Conservation (phyloP, 495 filamentous ascomycete genomes). For the Daldinia caldariorum region DNA sequence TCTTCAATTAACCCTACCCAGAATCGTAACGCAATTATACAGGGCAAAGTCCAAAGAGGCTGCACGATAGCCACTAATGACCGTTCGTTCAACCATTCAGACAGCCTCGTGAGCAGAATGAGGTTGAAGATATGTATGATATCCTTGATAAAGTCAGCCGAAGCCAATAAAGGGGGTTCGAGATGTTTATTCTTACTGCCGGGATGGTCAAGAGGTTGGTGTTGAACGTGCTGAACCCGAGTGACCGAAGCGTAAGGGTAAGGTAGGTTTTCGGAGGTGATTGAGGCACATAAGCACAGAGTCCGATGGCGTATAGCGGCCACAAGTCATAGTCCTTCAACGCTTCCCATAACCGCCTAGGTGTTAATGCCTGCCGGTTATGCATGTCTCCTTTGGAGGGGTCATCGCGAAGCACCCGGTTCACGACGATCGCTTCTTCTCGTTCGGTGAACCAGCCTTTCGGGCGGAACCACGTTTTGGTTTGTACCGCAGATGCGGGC, state of each 20-base stretch:
- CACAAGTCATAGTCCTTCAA: slow-evolving; percentile 78
- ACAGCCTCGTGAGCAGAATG: slow-evolving; percentile 64
- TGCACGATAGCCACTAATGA: slow-evolving; percentile 63
- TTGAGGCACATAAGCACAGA: slow-evolving; percentile 67
- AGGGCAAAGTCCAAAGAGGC: slow-evolving; percentile 67
- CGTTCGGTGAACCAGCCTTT: slow-evolving; percentile 64
- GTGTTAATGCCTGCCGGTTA: slow-evolving; percentile 69
- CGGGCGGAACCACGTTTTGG: slow-evolving; percentile 60
- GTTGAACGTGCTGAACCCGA: slow-evolving; percentile 73
- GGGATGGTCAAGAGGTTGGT: slow-evolving; percentile 79
- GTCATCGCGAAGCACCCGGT: slow-evolving; percentile 61
- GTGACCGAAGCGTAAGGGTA: slow-evolving; percentile 67
- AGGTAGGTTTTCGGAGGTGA: slow-evolving; percentile 67
- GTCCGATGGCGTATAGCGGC: slow-evolving; percentile 73
- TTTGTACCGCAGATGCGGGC: slow-evolving; percentile 64
- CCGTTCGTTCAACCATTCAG: slow-evolving; percentile 67
- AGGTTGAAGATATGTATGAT: slow-evolving; percentile 59
- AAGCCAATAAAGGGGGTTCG: background rate
- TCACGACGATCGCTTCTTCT: slow-evolving; percentile 63
- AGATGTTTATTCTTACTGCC: slow-evolving; percentile 43
- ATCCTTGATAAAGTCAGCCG: slow-evolving; percentile 48
- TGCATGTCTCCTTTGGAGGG: slow-evolving; percentile 68
- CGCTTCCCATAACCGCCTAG: slow-evolving; percentile 64
- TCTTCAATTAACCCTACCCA: slow-evolving; percentile 47
- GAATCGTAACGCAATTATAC: slow-evolving; percentile 61